Conservation (phyloP, 202 grass and related monocot genomes). For the Hordeum pubiflorum region DNA sequence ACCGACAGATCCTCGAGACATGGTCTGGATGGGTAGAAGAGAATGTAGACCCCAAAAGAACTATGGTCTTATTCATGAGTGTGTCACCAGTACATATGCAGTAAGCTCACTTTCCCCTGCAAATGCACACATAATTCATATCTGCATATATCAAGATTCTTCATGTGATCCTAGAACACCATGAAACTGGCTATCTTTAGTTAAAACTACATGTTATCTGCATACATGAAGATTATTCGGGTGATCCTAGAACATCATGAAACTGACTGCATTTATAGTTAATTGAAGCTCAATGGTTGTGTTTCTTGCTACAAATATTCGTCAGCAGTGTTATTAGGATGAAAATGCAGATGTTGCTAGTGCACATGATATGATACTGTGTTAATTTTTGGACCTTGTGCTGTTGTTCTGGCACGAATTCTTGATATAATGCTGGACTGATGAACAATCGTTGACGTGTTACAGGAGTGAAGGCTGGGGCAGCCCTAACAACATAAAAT, state of each 20-base stretch:
- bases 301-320: background rate
- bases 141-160: background rate
- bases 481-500: slow-evolving; percentile 72
- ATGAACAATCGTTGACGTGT: slow-evolving; percentile 12
- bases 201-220: background rate
- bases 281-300: background rate
- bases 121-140: background rate
- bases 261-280: background rate
- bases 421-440: background rate
- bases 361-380: background rate
- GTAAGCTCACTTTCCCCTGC: slow-evolving; percentile 38
- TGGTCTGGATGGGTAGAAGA: slow-evolving; percentile 79
- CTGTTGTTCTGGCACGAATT: background rate
- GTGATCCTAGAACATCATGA: background rate
- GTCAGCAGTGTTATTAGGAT: background rate
- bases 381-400: background rate
- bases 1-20: slow-evolving; percentile 61
- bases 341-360: background rate
- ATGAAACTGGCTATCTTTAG: background rate
- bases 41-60: slow-evolving; percentile 57
- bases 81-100: slow-evolving; percentile 78
- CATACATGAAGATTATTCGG: background rate
- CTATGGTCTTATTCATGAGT: slow-evolving; percentile 89
- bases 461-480: slow-evolving; percentile 75
- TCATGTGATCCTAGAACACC: background rate